phyloP scores from a whole-genome alignment of 768 basidiomycete genomes.

The Russula olivacea region DNA sequence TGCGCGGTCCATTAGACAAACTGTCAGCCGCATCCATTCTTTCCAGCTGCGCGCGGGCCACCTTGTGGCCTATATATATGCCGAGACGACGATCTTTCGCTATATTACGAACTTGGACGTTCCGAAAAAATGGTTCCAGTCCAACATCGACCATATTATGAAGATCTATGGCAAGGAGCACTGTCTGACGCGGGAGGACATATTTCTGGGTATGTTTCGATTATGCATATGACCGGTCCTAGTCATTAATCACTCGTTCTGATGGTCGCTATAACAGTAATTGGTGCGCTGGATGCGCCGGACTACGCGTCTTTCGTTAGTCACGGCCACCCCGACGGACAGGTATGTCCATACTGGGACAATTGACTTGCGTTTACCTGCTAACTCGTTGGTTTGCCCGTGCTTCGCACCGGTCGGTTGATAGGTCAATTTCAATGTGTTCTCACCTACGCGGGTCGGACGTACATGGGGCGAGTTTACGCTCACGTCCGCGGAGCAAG shows the following conservation, averaged over 20 bases:
- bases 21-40: conserved; percentile 46
- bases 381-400: conserved; percentile 14
- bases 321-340: conserved; percentile 58
- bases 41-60: conserved; percentile 60
- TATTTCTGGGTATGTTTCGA: conserved; percentile 33
- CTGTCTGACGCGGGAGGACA: conserved; percentile 33
- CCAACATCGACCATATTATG: conserved; percentile 60
- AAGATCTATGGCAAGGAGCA: conserved; percentile 43
- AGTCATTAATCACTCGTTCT: conserved; percentile 6
- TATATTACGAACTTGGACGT: conserved; percentile 59
- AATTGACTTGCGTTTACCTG: not conserved
- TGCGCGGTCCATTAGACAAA: conserved; percentile 34
- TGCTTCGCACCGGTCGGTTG: not conserved
- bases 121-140: conserved; percentile 68
- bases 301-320: conserved; percentile 75
- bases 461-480: conserved; percentile 74
- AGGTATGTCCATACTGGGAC: conserved; percentile 32
- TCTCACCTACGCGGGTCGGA: conserved; percentile 42
- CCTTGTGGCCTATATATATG: conserved; percentile 58
- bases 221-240: not conserved
- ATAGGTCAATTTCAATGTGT: conserved; percentile 70
- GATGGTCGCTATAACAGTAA: conserved; percentile 35
- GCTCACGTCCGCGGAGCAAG: conserved; percentile 39
- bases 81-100: conserved; percentile 63
- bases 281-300: conserved; percentile 63